Conservation (phyloP, 1,139 yeast genomes). For the Barnettozyma hawaiiensis region DNA sequence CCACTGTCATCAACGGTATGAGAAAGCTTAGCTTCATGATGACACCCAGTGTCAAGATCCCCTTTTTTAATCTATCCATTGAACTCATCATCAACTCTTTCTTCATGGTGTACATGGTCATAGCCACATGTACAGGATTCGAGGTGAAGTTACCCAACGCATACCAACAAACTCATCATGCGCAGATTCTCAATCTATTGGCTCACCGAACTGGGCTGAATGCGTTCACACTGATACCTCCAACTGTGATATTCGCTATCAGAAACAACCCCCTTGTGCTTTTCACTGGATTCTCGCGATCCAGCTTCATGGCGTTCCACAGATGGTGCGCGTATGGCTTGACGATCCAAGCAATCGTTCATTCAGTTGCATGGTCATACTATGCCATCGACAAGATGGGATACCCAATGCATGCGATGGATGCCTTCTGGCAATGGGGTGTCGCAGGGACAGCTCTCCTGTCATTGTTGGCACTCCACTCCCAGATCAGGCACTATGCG, state of each 20-base stretch:
- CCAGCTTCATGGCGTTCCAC: slow-evolving; percentile 45
- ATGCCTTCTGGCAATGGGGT: slow-evolving; percentile 38
- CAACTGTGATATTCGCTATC: slow-evolving; percentile 50
- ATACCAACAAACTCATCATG: slow-evolving; percentile 35
- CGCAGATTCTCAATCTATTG: slow-evolving; percentile 36
- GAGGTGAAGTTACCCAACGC: slow-evolving; percentile 36
- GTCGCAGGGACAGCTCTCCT: slow-evolving; percentile 41
- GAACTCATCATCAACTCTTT: slow-evolving; percentile 37
- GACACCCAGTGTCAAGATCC: background rate
- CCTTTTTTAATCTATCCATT: slow-evolving; percentile 22
- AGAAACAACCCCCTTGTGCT: slow-evolving; percentile 53
- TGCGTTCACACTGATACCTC: slow-evolving; percentile 45
- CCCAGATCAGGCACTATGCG: slow-evolving; percentile 38
- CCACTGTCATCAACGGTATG: slow-evolving; percentile 20
- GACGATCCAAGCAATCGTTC: slow-evolving; percentile 37
- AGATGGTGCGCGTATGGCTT: slow-evolving; percentile 37
- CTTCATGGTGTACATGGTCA: slow-evolving; percentile 34
- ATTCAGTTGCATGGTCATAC: slow-evolving; percentile 46
- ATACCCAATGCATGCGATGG: slow-evolving; percentile 26
- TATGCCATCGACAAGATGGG: slow-evolving; percentile 31
- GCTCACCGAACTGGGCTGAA: slow-evolving; percentile 52
- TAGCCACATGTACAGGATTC: slow-evolving; percentile 37
- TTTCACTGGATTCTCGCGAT: slow-evolving; percentile 42
- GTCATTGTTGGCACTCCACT: slow-evolving; percentile 39
- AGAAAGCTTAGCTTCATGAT: background rate